Conservation (phyloP, 306 rosid species). For the Cyamopsis tetragonoloba region DNA sequence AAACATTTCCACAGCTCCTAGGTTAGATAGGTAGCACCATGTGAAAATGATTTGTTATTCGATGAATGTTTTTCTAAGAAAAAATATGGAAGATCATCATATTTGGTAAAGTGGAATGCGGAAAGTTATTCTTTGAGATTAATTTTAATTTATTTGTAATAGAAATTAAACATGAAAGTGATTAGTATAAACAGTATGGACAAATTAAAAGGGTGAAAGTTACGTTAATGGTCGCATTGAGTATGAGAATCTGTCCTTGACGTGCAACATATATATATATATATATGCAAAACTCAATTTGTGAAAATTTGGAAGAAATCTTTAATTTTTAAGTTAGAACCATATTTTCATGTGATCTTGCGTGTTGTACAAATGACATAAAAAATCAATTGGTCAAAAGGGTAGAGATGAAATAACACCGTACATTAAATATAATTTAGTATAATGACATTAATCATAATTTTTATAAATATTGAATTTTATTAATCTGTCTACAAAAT, state of each 20-base stretch:
- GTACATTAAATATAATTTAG: too few species aligned
- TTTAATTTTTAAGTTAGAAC: not conserved
- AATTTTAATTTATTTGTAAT: too few species aligned
- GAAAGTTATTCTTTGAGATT: not conserved
- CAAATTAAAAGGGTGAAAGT: conserved; percentile 13
- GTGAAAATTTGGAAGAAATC: not conserved
- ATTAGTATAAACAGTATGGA: conserved; percentile 18
- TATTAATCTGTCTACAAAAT: too few species aligned
- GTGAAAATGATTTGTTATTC: conserved; percentile 25
- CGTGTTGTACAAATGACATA: too few species aligned
- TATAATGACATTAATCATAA: too few species aligned
- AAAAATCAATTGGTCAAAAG: too few species aligned
- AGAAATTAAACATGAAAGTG: conserved; percentile 13
- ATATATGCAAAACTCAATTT: not conserved
- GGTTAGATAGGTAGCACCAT: conserved; percentile 20
- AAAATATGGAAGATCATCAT: not conserved
- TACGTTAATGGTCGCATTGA: not conserved
- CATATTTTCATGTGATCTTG: not conserved
- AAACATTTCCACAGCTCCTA: conserved; percentile 16
- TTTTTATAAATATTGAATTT: too few species aligned
- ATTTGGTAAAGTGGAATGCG: conserved; percentile 25
- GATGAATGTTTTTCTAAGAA: not conserved
- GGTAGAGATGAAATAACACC: too few species aligned
- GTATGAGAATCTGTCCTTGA: conserved; percentile 9
- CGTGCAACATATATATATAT: too few species aligned